Percentiles rank a stretch among this genome's conserved stretches.
Evolutionary conservation across 805 yeast genomes (phyloP).

Genomic region (Wickerhamiella allomyrinae): DNA sequence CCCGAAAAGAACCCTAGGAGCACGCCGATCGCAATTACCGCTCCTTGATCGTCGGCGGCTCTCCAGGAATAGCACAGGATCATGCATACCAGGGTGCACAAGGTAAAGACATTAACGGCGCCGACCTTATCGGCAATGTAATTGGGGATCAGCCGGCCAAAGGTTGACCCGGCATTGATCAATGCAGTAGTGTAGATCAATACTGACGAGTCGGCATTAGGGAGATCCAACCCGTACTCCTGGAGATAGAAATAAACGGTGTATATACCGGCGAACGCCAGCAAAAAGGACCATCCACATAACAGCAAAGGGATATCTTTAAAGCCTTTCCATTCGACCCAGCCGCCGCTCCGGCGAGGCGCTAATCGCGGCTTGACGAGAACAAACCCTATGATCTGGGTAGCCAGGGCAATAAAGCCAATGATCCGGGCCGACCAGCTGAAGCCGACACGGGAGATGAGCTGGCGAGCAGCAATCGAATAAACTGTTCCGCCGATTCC

Average conservation of each 20-base stretch:
- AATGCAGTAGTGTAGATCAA: constrained; percentile 23
- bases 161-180: constrained; percentile 27
- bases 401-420: constrained; percentile 30
- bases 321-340: constrained; percentile 17
- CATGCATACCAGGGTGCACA: constrained; percentile 21
- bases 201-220: constrained; percentile 13
- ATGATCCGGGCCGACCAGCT: constrained; percentile 39
- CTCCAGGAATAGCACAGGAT: constrained; percentile 26
- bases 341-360: constrained; percentile 12
- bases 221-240: constrained; percentile 18
- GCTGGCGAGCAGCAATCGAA: constrained; percentile 33
- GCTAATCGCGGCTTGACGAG: constrained; percentile 21
- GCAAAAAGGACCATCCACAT: constrained; percentile 15
- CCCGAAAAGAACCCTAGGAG: constrained; percentile 24
- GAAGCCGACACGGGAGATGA: constrained; percentile 33
- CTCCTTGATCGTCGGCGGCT: constrained; percentile 21
- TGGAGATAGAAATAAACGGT: constrained; percentile 24
- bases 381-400: constrained; percentile 16
- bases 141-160: constrained; percentile 40
- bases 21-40: constrained; percentile 20
- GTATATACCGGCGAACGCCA: constrained; percentile 23
- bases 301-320: constrained; percentile 17
- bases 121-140: constrained; percentile 35
- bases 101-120: constrained; percentile 28
- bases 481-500: constrained; percentile 37